Evolutionary conservation across 1,284 basidiomycete genomes (phyloP).

Genomic region (Rugosomyces carneus): DNA sequence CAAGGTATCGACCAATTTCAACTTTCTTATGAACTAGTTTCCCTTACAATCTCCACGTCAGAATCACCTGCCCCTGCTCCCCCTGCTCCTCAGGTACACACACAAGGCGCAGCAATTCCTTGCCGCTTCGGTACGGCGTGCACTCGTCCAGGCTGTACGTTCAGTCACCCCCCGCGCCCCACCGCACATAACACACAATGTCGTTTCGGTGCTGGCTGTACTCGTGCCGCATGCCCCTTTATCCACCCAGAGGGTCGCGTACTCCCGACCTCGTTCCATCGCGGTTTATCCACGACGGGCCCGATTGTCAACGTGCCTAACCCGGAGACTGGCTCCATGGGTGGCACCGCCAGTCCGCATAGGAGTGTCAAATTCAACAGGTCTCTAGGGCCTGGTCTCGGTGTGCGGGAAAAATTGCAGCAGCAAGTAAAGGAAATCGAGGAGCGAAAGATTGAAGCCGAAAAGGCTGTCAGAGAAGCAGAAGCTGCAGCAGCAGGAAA

Average conservation of each 20-base stretch:
- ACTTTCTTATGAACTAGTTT: background rate
- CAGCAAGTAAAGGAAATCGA: conserved; percentile 55
- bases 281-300: conserved; percentile 55
- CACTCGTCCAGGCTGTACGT: conserved; percentile 70
- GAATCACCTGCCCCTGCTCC: conserved; percentile 36
- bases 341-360: conserved; percentile 49
- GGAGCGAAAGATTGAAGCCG: conserved; percentile 49
- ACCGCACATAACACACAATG: conserved; percentile 44
- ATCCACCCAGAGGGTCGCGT: conserved; percentile 78
- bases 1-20: conserved; percentile 36
- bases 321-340: conserved; percentile 62
- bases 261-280: conserved; percentile 69
- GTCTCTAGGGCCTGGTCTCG: conserved; percentile 23
- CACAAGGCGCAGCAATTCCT: conserved; percentile 35
- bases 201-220: conserved; percentile 74
- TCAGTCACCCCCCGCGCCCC: conserved; percentile 55
- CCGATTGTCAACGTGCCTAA: conserved; percentile 53
- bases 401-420: conserved; percentile 49
- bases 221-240: conserved; percentile 67
- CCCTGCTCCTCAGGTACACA: conserved; percentile 21
- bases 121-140: conserved; percentile 75
- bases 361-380: conserved; percentile 65
- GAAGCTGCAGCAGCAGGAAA: conserved; percentile 45
- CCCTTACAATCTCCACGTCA: conserved; percentile 14
- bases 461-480: conserved; percentile 53